phyloP scores from a whole-genome alignment of 2,329 filamentous ascomycete species.

The Knoxdaviesia proteae region DNA sequence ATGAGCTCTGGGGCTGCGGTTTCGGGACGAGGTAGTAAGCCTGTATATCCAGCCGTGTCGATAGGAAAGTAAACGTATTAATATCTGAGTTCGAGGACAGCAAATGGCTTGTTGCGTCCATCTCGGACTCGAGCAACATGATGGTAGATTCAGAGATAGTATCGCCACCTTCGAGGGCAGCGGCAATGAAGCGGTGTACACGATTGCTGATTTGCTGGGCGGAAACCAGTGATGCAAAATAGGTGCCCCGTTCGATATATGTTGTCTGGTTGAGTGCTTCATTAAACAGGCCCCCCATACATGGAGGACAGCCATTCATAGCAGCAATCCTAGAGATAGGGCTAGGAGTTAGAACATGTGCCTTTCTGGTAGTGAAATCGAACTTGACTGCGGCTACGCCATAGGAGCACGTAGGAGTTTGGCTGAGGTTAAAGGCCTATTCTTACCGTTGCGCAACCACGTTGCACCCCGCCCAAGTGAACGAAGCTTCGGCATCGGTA shows the following conservation, averaged over 20 bases:
- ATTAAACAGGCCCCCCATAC: constrained; percentile 19
- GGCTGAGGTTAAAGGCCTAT: too few species aligned
- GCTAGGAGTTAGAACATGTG: neutral
- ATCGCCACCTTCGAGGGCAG: constrained; percentile 22
- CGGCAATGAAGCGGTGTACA: constrained; percentile 24
- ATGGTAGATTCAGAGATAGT: constrained; percentile 25
- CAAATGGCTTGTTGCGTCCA: constrained; percentile 12
- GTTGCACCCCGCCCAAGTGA: constrained; percentile 31
- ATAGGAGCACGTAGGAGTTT: too few species aligned
- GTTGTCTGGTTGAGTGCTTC: constrained; percentile 18
- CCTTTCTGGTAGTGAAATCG: too few species aligned
- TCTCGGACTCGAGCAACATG: constrained; percentile 28
- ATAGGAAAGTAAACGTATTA: constrained; percentile 20
- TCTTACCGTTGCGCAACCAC: constrained; percentile 26
- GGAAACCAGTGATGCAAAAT: constrained; percentile 1
- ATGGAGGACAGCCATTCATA: constrained; percentile 23
- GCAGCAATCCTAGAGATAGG: constrained; percentile 14
- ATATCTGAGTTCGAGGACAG: neutral
- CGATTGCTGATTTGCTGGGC: constrained; percentile 18
- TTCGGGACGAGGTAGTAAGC: constrained; percentile 28
- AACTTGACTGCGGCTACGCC: too few species aligned
- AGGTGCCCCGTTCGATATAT: constrained; percentile 1
- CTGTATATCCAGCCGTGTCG: constrained; percentile 31
- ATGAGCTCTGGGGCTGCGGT: constrained; percentile 15
- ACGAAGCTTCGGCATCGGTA: constrained; percentile 29